A percentile compares a stretch with the other conserved stretches of the same genome.
Evolutionary conservation across 139 green algal species (phyloP).

Genomic region (Chlorella sp.): DNA sequence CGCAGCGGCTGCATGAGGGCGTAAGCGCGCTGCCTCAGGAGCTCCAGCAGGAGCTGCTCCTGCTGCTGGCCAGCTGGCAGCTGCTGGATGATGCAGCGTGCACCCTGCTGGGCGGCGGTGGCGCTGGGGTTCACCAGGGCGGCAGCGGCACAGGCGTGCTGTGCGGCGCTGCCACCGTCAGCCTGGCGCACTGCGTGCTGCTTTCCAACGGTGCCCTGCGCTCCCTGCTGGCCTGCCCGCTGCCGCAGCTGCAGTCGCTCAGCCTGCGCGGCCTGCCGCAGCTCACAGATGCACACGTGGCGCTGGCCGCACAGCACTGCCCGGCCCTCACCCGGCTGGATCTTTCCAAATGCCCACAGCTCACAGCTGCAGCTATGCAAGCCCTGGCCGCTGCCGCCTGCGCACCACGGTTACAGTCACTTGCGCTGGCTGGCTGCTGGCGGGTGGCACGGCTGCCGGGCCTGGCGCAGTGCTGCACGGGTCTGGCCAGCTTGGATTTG

Average conservation of each 20-base stretch:
- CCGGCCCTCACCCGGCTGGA: background rate
- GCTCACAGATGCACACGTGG: background rate
- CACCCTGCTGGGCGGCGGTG: background rate
- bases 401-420: background rate
- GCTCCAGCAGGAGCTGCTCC: constrained; percentile 21
- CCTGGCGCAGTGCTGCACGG: background rate
- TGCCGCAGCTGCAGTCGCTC: constrained; percentile 13
- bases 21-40: background rate
- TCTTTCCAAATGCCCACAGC: background rate
- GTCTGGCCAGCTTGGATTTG: background rate
- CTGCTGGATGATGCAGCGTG: background rate
- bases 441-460: background rate
- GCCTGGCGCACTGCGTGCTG: constrained; percentile 9
- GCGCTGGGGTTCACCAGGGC: too few relatives aligned
- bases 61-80: constrained; percentile 26
- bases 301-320: background rate
- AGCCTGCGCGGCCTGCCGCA: constrained; percentile 3
- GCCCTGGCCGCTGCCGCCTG: background rate
- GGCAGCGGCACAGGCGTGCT: background rate
- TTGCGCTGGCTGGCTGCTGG: constrained; percentile 29
- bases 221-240: background rate
- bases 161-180: background rate
- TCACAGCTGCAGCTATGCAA: background rate
- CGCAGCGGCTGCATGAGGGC: background rate
- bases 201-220: background rate